Evolutionary conservation across 495 filamentous ascomycete species (phyloP).

Genomic region (Cryomyces minteri): DNA sequence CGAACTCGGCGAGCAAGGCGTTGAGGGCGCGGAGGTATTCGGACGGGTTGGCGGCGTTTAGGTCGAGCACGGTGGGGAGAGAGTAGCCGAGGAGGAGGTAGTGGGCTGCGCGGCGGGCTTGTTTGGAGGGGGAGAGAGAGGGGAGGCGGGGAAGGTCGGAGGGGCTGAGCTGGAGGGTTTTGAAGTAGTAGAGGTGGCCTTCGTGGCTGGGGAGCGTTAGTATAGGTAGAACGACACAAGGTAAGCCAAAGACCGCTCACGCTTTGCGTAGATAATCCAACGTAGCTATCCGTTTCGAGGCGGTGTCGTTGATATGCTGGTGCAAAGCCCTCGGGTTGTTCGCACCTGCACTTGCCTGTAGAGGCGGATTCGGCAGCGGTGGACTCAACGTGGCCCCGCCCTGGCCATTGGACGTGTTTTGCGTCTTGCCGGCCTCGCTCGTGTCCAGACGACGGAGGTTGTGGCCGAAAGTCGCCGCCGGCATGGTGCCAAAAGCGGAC

Average conservation of each 20-base stretch:
- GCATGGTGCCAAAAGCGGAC: constrained; percentile 12
- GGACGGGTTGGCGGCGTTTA: constrained; percentile 51
- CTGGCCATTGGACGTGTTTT: not conserved
- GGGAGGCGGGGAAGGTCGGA: constrained; percentile 62
- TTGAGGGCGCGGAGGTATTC: constrained; percentile 84
- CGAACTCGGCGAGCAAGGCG: constrained; percentile 76
- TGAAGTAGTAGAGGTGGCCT: constrained; percentile 93
- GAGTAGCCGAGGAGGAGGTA: constrained; percentile 87
- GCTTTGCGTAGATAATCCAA: constrained; percentile 83
- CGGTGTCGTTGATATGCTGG: constrained; percentile 76
- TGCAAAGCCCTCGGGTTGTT: constrained; percentile 50
- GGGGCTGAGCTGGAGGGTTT: constrained; percentile 80
- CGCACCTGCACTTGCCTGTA: constrained; percentile 21
- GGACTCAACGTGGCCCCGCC: constrained; percentile 1
- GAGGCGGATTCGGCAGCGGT: constrained; percentile 5
- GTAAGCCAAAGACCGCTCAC: constrained; percentile 29
- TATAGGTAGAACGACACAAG: not conserved
- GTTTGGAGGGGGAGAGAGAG: constrained; percentile 66
- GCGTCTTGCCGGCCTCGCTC: constrained; percentile 4
- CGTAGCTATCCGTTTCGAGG: constrained; percentile 89
- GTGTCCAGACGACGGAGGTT: too few species aligned
- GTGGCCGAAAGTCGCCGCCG: constrained; percentile 7
- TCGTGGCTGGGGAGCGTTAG: constrained; percentile 42
- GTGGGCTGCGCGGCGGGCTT: constrained; percentile 74
- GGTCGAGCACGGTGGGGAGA: constrained; percentile 71